These are phyloP conservation scores for Apiospora marii DNA, from an alignment of 2,329 filamentous ascomycete species.

Conservation along the genomic window DNA sequence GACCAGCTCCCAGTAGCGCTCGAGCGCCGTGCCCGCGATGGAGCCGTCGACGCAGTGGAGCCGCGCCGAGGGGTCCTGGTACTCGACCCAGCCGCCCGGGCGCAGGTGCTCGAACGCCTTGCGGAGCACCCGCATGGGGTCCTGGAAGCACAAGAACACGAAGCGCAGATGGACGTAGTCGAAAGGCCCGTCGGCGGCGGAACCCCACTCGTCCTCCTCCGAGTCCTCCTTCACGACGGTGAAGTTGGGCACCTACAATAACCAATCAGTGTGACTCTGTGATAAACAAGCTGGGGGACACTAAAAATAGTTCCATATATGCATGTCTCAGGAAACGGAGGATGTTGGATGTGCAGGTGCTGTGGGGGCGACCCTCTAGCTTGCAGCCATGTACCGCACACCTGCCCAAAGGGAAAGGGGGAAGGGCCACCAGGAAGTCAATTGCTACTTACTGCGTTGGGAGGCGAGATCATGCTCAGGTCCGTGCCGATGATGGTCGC, in stretches of 20 bases:
- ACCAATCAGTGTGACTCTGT: too few relatives aligned
- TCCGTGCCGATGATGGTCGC: slow-evolving; percentile 5
- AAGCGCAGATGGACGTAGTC: slow-evolving; percentile 24
- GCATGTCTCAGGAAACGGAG: neutral
- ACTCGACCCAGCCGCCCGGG: slow-evolving; percentile 8
- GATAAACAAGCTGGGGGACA: neutral
- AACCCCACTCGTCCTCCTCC: slow-evolving; percentile 1
- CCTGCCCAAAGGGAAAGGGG: neutral
- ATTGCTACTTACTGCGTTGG: neutral
- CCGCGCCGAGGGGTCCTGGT: neutral
- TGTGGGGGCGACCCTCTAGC: neutral
- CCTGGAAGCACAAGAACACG: slow-evolving; percentile 2
- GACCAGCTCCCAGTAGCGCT: too few relatives aligned
- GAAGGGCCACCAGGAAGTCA: neutral
- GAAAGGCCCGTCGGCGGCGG: neutral
- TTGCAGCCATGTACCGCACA: neutral
- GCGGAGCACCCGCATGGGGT: neutral
- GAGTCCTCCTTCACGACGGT: slow-evolving; percentile 15
- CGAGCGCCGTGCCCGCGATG: neutral
- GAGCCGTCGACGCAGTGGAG: neutral
- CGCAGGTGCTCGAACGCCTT: slow-evolving; percentile 15
- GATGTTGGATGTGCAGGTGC: neutral
- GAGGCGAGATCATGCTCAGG: neutral
- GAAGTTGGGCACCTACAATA: slow-evolving; percentile 2
- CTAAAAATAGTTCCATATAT: neutral